Percentiles rank a stretch among this genome's conserved stretches.
phyloP scores from a whole-genome alignment of 1,139 yeast species.

The Hyphopichia wangnamkhiaoensis region DNA sequence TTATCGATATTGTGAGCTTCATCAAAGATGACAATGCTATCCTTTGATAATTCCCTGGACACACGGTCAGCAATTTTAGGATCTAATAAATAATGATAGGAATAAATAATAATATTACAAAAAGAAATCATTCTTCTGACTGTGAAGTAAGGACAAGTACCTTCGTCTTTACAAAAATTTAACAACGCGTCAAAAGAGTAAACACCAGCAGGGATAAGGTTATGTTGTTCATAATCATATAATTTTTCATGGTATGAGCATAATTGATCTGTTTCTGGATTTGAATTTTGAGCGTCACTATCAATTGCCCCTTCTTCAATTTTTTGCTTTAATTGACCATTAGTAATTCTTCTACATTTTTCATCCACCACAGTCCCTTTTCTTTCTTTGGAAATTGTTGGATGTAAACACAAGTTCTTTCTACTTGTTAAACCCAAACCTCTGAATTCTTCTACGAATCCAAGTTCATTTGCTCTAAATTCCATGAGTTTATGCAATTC shows the following conservation, averaged over 20 bases:
- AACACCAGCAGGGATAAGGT: slow-evolving; percentile 88
- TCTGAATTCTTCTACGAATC: slow-evolving; percentile 82
- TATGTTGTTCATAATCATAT: slow-evolving; percentile 81
- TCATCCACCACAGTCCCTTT: slow-evolving; percentile 97
- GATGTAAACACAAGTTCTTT: slow-evolving; percentile 90
- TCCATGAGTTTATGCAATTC: slow-evolving; percentile 90
- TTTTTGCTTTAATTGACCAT: slow-evolving; percentile 77
- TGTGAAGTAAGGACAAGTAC: slow-evolving; percentile 94
- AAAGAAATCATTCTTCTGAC: slow-evolving; percentile 97
- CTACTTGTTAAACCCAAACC: slow-evolving; percentile 94
- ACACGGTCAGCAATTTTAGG: slow-evolving; percentile 97
- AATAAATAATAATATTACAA: slow-evolving; percentile 91
- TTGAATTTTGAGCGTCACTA: slow-evolving; percentile 47
- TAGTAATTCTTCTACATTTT: slow-evolving; percentile 90
- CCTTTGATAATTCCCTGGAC: slow-evolving; percentile 87
- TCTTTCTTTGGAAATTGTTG: slow-evolving; percentile 80
- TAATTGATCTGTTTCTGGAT: slow-evolving; percentile 29
- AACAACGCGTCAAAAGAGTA: slow-evolving; percentile 86
- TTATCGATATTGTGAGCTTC: slow-evolving; percentile 99
- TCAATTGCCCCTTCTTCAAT: slow-evolving; percentile 60
- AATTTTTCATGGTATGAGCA: slow-evolving; percentile 91
- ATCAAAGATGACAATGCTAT: slow-evolving; percentile 91
- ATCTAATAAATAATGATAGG: slow-evolving; percentile 92
- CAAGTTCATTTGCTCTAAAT: slow-evolving; percentile 77
- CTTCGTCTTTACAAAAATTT: slow-evolving; percentile 72